phyloP scores from a whole-genome alignment of 2,329 filamentous ascomycete species.

The Colletotrichum sublineola region DNA sequence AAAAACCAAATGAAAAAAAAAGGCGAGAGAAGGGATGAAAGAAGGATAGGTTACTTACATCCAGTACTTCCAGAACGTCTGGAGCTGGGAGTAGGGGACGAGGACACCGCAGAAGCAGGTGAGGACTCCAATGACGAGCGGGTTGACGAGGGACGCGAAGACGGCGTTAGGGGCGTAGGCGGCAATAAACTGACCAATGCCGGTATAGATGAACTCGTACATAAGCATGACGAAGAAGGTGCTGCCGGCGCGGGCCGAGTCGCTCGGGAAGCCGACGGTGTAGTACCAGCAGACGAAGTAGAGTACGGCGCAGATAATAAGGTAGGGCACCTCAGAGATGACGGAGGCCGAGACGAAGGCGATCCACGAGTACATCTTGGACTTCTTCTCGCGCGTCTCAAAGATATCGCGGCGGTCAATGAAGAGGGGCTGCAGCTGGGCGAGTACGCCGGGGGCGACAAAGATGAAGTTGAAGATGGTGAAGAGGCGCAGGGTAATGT shows the following conservation, averaged over 20 bases:
- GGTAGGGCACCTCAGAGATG: slow-evolving; percentile 62
- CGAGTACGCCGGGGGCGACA: slow-evolving; percentile 69
- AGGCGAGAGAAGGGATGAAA: slow-evolving; percentile 72
- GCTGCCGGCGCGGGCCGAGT: slow-evolving; percentile 61
- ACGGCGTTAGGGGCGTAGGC: slow-evolving; percentile 73
- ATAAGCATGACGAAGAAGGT: slow-evolving; percentile 68
- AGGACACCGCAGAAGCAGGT: slow-evolving; percentile 82
- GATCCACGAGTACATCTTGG: slow-evolving; percentile 72
- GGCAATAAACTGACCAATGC: slow-evolving; percentile 73
- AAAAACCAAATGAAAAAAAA: slow-evolving; percentile 49
- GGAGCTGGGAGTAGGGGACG: slow-evolving; percentile 74
- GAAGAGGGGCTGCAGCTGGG: slow-evolving; percentile 71
- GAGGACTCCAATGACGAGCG: slow-evolving; percentile 68
- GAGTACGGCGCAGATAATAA: slow-evolving; percentile 58
- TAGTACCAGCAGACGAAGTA: slow-evolving; percentile 72
- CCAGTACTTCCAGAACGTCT: slow-evolving; percentile 77
- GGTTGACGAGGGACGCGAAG: slow-evolving; percentile 70
- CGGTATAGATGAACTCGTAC: slow-evolving; percentile 72
- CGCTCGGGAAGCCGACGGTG: slow-evolving; percentile 64
- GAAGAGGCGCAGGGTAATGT: slow-evolving; percentile 68
- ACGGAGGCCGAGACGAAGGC: slow-evolving; percentile 69
- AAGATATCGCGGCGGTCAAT: slow-evolving; percentile 69
- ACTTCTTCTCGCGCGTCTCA: slow-evolving; percentile 71
- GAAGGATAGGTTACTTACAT: not conserved
- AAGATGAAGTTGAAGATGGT: slow-evolving; percentile 68